Evolutionary conservation across 2,329 filamentous ascomycete genomes (phyloP), one percentile per base, ranked within the genome.

Genomic region (Microdochium bolleyi): DNA sequence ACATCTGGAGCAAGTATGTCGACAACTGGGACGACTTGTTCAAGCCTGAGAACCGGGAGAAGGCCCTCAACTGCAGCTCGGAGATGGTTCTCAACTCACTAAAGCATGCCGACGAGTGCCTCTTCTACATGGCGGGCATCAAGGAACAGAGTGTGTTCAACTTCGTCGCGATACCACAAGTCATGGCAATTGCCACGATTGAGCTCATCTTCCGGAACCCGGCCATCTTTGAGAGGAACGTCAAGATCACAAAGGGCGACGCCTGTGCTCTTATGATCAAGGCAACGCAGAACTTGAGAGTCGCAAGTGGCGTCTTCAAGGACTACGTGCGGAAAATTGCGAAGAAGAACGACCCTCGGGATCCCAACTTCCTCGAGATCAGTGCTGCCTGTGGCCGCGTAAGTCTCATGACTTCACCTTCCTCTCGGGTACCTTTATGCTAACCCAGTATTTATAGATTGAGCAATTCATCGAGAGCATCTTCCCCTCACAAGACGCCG

Each of bases 121-220:
- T 99, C n/a, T 96, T 92, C 76, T 99, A 97, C 73, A 90, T 99
- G 75, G 92, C 92, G 4, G 94, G 89, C 49, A 83, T 99, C 58
- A 86, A 87, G 60, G 94, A 99, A 66, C 94, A 99, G 74, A 95
- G 90, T 66, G 90, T 96, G 24, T 99, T 99, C 83, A 99, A 99
- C 79, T 99, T 99, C 70, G 91, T 91, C 49, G 92, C 92, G 53
- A 99, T 99, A 58, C 94, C 94, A 2, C 94, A 99, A 71, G 78
- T 85, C 58, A 99, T 99, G 94, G 94, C 92, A 51, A 96, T 99
- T 67, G 92, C 94, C 9, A 97, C 92, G 0, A 74, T 97, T 44
- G 92, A 96, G 61, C 76, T 90, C 19, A 88, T 92, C 62, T 99
- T 97, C 82, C 87, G 88, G 63, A 99, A 99, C 70, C 88, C 89